These are phyloP conservation scores for Cenococcum geophilum DNA, from an alignment of 495 filamentous ascomycete species.

Conservation along the genomic window DNA sequence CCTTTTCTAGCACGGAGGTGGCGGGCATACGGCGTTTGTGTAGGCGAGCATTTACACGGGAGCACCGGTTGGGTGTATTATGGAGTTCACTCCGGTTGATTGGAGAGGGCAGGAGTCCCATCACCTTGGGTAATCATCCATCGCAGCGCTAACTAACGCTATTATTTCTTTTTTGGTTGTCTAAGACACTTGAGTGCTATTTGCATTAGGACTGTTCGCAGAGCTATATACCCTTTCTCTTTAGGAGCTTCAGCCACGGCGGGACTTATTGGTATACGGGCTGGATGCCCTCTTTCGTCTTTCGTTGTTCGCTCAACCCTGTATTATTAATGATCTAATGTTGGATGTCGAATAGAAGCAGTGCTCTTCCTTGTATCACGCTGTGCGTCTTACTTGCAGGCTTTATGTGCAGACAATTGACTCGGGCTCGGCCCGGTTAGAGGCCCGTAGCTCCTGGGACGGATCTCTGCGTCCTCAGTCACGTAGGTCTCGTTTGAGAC, in stretches of 20 bases:
- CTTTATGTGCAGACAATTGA: background rate
- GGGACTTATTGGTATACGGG: slow-evolving; percentile 9
- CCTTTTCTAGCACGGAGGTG: slow-evolving; percentile 1
- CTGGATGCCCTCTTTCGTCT: slow-evolving; percentile 7
- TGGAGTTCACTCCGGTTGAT: slow-evolving; percentile 1
- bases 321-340: slow-evolving; percentile 27
- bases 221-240: slow-evolving; percentile 20
- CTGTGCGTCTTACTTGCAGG: background rate
- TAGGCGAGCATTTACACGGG: slow-evolving; percentile 4
- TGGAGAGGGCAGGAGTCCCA: slow-evolving; percentile 1
- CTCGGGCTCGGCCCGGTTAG: background rate
- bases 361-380: background rate
- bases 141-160: background rate
- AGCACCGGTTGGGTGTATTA: slow-evolving; percentile 1
- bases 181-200: background rate
- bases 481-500: background rate
- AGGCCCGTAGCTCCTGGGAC: background rate
- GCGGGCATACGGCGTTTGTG: slow-evolving; percentile 6
- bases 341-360: slow-evolving; percentile 16
- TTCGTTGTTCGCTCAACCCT: slow-evolving; percentile 5
- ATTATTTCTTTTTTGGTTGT: slow-evolving; percentile 6
- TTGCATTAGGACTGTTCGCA: slow-evolving; percentile 12
- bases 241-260: slow-evolving; percentile 8
- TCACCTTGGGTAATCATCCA: slow-evolving; percentile 1
- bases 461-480: no score